Evolutionary conservation across 2,329 filamentous ascomycete genomes (phyloP).

Genomic region (Fusarium bactridioides): DNA sequence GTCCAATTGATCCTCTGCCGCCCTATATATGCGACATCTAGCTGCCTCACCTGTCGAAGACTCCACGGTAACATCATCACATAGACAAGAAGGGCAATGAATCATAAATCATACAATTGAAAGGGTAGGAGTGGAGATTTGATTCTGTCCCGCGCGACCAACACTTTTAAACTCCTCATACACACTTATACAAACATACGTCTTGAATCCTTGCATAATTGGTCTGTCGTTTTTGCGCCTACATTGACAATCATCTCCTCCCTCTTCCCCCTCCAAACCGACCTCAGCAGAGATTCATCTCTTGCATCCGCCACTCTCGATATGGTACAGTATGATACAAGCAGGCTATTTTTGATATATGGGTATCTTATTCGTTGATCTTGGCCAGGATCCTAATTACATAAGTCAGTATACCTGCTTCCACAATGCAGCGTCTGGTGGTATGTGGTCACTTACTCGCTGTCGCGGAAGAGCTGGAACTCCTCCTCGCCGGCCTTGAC

Average conservation of each 20-base stretch:
- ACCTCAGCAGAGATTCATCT: conserved; percentile 19
- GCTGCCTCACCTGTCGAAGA: background rate
- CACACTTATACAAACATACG: conserved; percentile 15
- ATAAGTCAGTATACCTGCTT: conserved; percentile 17
- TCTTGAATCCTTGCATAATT: conserved; percentile 18
- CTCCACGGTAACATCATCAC: background rate
- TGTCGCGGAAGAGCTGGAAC: conserved; percentile 94
- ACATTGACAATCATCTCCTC: conserved; percentile 36
- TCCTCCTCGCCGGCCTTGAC: conserved; percentile 98
- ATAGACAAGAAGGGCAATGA: background rate
- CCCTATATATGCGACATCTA: background rate
- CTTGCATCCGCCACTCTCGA: conserved; percentile 27
- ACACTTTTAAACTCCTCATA: conserved; percentile 11
- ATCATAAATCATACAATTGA: conserved; percentile 18
- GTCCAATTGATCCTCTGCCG: background rate
- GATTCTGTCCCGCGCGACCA: conserved; percentile 39
- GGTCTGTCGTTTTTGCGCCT: conserved; percentile 29
- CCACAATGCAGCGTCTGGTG: background rate
- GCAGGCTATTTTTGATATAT: conserved; percentile 30
- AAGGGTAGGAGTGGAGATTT: conserved; percentile 45
- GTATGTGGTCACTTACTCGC: conserved; percentile 76
- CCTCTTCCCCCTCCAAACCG: conserved; percentile 10
- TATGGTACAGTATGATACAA: conserved; percentile 51
- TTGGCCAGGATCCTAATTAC: conserved; percentile 86
- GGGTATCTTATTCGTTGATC: conserved; percentile 83